Evolutionary conservation across 1,139 yeast species (phyloP), one percentile per base, ranked within the genome.

Genomic region (Hemisphaericaspora subhashii): DNA sequence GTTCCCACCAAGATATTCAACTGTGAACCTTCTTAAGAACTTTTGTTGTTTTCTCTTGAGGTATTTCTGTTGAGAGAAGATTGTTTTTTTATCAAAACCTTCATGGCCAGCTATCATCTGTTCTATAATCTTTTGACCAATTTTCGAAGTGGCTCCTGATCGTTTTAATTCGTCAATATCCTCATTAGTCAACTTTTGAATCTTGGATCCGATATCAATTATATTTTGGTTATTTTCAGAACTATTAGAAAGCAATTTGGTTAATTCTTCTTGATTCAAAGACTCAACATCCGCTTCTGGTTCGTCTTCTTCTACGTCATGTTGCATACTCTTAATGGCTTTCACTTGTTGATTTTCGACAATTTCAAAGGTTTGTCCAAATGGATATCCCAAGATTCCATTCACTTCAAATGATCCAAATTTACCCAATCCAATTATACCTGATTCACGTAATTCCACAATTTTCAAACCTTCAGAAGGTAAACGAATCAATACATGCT

Each of bases 361-460:
- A 31, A 92, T 85, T 57, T 92, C 98, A 62, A 92, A 92, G 0
- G 95, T 81, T 52, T 86, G 90, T 1, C 98, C 98, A 52, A 79
- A 84, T 4, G 92, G 86, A 53, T 72, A 83, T 2, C 96, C 97
- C 26, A 92, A 57, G 12, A 92, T 75, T 40, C 80, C 84, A 49
- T 83, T 78, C 4, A 85, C 88, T 31, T 74, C 68, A 60, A 94
- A 92, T 1, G 83, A 68, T 7, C 98, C 99, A 62, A 92, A 94
- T 60, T 92, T 92, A 2, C 98, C 98, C 48, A 94, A 67, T 41
- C 80, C 79, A 12, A 92, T 72, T 6, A 75, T 58, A 0, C 83
- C 79, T 25, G 77, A 81, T 2, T 77, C 72, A 36, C 70, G 74
- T 42, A 89, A 64, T 50, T 83, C 80, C 15, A 85, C 81, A 26